phyloP scores from a whole-genome alignment of 2,329 filamentous ascomycete genomes.

The Trichoderma koningii region DNA sequence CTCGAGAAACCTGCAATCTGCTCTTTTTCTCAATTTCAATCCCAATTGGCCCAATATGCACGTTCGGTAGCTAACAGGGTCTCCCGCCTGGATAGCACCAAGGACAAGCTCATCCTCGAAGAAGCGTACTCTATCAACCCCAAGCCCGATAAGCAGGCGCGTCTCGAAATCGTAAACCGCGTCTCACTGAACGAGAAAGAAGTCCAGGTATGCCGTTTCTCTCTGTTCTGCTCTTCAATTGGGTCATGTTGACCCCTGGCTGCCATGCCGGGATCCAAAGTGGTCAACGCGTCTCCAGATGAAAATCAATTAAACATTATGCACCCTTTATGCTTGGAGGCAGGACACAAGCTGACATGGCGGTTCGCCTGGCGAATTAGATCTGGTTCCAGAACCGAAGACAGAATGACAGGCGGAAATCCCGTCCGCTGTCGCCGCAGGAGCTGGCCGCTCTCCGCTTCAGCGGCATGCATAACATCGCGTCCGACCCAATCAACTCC shows the following conservation, averaged over 20 bases:
- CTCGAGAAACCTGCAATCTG: conserved; percentile 32
- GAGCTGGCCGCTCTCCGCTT: conserved; percentile 67
- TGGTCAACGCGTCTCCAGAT: conserved; percentile 20
- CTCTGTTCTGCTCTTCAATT: not conserved
- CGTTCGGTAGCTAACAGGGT: conserved; percentile 4
- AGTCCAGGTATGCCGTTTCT: conserved; percentile 72
- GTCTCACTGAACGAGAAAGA: conserved; percentile 93
- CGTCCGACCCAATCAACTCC: conserved; percentile 47
- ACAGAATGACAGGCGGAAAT: conserved; percentile 89
- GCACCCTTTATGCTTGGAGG: conserved; percentile 17
- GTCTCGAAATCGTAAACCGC: conserved; percentile 78
- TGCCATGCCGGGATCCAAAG: conserved; percentile 8
- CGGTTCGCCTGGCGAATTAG: conserved; percentile 48
- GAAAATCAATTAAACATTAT: conserved; percentile 20
- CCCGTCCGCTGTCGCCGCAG: conserved; percentile 76
- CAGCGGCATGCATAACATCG: conserved; percentile 55
- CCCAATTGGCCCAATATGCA: not conserved
- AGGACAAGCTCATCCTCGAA: conserved; percentile 88
- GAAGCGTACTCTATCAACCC: conserved; percentile 80
- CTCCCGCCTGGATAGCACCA: conserved; percentile 57
- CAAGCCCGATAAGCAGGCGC: conserved; percentile 88
- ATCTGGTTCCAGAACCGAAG: conserved; percentile 98
- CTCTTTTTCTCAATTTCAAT: not conserved
- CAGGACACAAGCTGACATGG: conserved; percentile 22
- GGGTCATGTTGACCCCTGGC: not conserved